Percentiles rank a stretch among this genome's conserved stretches.
phyloP scores from a whole-genome alignment of 257 asterid genomes.

The Scutellaria minor region DNA sequence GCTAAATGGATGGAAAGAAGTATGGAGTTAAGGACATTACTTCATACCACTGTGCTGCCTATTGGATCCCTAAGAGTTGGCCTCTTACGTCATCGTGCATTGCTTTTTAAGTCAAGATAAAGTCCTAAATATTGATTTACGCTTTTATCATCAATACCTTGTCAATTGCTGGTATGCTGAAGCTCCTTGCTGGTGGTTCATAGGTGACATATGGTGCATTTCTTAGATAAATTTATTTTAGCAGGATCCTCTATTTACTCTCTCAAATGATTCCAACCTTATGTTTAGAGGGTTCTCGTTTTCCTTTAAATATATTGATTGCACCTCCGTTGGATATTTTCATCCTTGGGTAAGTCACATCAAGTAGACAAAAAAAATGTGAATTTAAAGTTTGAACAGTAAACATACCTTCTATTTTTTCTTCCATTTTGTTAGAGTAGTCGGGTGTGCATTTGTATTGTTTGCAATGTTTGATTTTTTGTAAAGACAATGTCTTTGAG shows the following conservation, averaged over 20 bases:
- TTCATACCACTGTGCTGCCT: conserved; percentile 90
- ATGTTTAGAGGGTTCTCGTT: not conserved
- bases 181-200: conserved; percentile 6
- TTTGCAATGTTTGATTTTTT: too few relatives aligned
- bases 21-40: conserved; percentile 79
- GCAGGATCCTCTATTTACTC: conserved; percentile 9
- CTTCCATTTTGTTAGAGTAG: too few relatives aligned
- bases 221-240: conserved; percentile 28
- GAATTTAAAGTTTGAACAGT: too few relatives aligned
- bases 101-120: conserved; percentile 86
- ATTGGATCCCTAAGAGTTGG: conserved; percentile 89
- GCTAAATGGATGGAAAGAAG: conserved; percentile 90
- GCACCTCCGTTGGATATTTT: too few relatives aligned
- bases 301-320: not conserved
- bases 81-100: conserved; percentile 94
- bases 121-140: conserved; percentile 20
- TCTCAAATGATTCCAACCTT: conserved; percentile 5
- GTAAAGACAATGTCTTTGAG: too few relatives aligned
- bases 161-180: conserved; percentile 11
- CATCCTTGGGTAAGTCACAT: too few relatives aligned
- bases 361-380: too few relatives aligned
- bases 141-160: conserved; percentile 13
- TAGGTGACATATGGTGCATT: conserved; percentile 13
- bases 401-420: too few relatives aligned
- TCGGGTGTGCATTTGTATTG: too few relatives aligned